Percentiles rank a stretch among this genome's conserved stretches.
Evolutionary conservation across 345 rosid species (phyloP).

Genomic region (Rhodamnia rubescens): DNA sequence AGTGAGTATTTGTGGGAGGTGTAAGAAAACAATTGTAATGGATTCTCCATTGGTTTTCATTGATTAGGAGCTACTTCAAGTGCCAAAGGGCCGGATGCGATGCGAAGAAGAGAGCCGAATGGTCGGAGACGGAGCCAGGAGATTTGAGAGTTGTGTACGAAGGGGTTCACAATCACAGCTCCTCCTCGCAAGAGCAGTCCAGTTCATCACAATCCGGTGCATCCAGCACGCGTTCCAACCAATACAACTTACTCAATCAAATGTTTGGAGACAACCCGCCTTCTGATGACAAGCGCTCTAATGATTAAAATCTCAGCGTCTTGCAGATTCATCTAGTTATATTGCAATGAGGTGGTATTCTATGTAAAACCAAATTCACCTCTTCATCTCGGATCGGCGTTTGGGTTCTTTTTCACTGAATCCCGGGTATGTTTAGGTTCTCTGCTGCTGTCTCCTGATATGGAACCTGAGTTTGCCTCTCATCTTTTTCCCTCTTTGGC

Average conservation of each 20-base stretch:
- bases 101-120: conserved; percentile 28
- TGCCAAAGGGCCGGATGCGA: conserved; percentile 14
- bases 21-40: background rate
- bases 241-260: conserved; percentile 19
- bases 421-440: background rate
- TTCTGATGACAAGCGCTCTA: background rate
- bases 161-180: conserved; percentile 17
- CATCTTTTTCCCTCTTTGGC: background rate
- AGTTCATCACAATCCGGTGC: background rate
- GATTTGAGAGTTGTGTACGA: conserved; percentile 14
- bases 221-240: conserved; percentile 5
- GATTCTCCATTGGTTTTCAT: background rate
- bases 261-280: conserved; percentile 13
- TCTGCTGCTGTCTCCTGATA: background rate
- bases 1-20: background rate
- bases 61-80: conserved; percentile 27
- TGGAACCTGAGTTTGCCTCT: background rate
- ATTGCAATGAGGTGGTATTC: background rate
- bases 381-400: background rate
- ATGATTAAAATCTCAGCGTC: background rate
- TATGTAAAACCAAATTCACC: background rate
- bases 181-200: background rate
- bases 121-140: conserved; percentile 7
- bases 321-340: background rate
- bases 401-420: background rate